These are phyloP conservation scores for Heritiera fomes DNA, from an alignment of 345 rosid species.

Conservation along the genomic window DNA sequence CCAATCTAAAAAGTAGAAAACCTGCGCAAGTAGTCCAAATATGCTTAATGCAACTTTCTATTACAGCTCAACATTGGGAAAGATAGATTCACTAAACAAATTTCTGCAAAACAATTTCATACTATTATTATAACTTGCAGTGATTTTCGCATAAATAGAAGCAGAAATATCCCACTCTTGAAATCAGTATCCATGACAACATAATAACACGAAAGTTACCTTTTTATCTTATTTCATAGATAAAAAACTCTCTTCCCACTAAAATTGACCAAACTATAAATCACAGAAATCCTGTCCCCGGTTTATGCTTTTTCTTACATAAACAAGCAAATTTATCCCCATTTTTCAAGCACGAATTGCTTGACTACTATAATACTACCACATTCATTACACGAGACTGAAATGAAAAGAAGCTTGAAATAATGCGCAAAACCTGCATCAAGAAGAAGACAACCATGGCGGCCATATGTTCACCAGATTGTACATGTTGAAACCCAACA, in stretches of 20 bases:
- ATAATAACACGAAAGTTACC: not conserved
- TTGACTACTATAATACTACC: not conserved
- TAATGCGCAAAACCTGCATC: constrained; percentile 66
- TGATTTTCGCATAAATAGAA: not conserved
- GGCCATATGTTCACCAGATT: constrained; percentile 99
- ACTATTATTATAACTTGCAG: not conserved
- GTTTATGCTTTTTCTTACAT: not conserved
- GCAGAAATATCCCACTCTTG: not conserved
- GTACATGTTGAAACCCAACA: constrained; percentile 98
- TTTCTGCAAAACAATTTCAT: constrained; percentile 28
- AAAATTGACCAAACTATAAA: not conserved
- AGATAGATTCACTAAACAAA: not conserved
- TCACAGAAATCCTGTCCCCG: not conserved
- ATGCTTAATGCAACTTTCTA: not conserved
- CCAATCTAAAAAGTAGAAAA: constrained; percentile 94
- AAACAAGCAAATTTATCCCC: not conserved
- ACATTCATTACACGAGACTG: not conserved
- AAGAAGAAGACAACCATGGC: constrained; percentile 97
- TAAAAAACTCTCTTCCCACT: not conserved
- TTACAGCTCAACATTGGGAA: not conserved
- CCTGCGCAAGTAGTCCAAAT: constrained; percentile 47
- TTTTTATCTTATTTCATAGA: not conserved
- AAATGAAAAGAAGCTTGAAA: not conserved
- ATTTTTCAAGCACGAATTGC: not conserved
- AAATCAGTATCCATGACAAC: not conserved